A percentile compares a stretch with the other conserved stretches of the same genome.
Conservation (phyloP, 2,329 filamentous ascomycete species). For the Blumeria graminis region DNA sequence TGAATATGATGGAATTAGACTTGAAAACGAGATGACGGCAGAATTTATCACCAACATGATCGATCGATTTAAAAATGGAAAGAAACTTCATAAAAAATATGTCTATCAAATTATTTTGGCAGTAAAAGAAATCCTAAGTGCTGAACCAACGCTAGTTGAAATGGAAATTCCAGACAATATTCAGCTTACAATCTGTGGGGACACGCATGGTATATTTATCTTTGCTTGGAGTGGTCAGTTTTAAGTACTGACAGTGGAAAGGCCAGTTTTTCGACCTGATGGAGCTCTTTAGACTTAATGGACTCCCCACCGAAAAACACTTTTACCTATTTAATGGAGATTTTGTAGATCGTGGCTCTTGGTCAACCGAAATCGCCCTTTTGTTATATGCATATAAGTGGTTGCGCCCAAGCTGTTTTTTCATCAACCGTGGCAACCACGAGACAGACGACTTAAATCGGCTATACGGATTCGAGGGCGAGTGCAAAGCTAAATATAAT, state of each 20-base stretch:
- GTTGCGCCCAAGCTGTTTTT: conserved; percentile 69
- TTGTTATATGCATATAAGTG: conserved; percentile 93
- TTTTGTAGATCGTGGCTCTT: conserved; percentile 91
- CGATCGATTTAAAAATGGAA: conserved; percentile 81
- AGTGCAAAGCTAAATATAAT: conserved; percentile 96
- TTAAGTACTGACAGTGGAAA: conserved; percentile 15
- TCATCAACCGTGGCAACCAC: conserved; percentile 93
- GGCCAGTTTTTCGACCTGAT: conserved; percentile 95
- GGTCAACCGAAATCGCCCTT: conserved; percentile 92
- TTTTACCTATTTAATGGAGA: conserved; percentile 96
- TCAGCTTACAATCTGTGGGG: conserved; percentile 80
- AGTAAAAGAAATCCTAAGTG: conserved; percentile 70
- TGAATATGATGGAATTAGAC: conserved; percentile 59
- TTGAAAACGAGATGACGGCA: conserved; percentile 71
- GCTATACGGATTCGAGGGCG: conserved; percentile 93
- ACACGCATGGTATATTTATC: conserved; percentile 59
- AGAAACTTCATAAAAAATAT: conserved; percentile 89
- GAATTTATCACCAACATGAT: conserved; percentile 98
- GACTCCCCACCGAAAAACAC: conserved; percentile 61
- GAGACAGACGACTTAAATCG: conserved; percentile 99
- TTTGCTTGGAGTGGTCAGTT: background rate
- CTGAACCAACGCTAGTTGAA: conserved; percentile 94
- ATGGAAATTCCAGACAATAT: conserved; percentile 55
- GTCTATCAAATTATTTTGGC: conserved; percentile 89
- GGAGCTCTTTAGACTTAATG: conserved; percentile 85